A percentile compares a stretch with the other conserved stretches of the same genome.
Evolutionary conservation across 192 early-diverging fungal genomes (phyloP).

Genomic region (Kickxella alabastrina): DNA sequence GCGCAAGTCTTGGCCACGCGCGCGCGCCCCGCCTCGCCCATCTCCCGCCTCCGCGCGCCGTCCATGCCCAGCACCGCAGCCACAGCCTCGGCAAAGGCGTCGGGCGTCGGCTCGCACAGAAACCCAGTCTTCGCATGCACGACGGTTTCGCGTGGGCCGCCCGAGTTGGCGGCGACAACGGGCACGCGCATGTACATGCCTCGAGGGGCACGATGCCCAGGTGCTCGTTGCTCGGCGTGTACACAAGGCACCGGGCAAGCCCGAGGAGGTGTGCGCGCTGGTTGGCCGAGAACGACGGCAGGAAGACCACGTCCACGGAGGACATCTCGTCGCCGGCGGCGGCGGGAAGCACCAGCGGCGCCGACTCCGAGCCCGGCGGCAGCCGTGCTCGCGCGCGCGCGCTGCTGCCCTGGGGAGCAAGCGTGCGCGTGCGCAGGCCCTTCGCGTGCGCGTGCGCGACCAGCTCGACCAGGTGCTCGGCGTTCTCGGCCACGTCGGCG

Average conservation of each 20-base stretch:
- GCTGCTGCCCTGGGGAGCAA: slow-evolving; percentile 15
- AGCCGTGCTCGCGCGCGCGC: slow-evolving; percentile 4
- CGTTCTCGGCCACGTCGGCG: slow-evolving; percentile 77
- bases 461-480: slow-evolving; percentile 73
- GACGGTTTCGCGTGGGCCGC: slow-evolving; percentile 83
- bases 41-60: slow-evolving; percentile 21
- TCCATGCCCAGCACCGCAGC: slow-evolving; percentile 46
- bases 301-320: slow-evolving; percentile 69
- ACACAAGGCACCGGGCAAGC: slow-evolving; percentile 62
- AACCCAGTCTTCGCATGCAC: slow-evolving; percentile 71
- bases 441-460: slow-evolving; percentile 50
- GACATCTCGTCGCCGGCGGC: slow-evolving; percentile 14
- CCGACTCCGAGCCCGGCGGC: slow-evolving; percentile 9
- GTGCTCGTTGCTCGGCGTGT: slow-evolving; percentile 93
- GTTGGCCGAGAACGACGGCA: slow-evolving; percentile 81
- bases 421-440: slow-evolving; percentile 34
- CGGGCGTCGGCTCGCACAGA: slow-evolving; percentile 58
- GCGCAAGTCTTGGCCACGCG: slow-evolving; percentile 51
- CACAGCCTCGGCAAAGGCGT: slow-evolving; percentile 66
- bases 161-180: slow-evolving; percentile 82
- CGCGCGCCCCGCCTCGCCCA: slow-evolving; percentile 66
- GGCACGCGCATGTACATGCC: slow-evolving; percentile 85
- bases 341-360: slow-evolving; percentile 6
- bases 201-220: slow-evolving; percentile 97
- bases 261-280: slow-evolving; percentile 73